Percentiles rank a stretch among this genome's conserved stretches.
Conservation (phyloP, 306 rosid species). For the Abrus pulchellus region DNA sequence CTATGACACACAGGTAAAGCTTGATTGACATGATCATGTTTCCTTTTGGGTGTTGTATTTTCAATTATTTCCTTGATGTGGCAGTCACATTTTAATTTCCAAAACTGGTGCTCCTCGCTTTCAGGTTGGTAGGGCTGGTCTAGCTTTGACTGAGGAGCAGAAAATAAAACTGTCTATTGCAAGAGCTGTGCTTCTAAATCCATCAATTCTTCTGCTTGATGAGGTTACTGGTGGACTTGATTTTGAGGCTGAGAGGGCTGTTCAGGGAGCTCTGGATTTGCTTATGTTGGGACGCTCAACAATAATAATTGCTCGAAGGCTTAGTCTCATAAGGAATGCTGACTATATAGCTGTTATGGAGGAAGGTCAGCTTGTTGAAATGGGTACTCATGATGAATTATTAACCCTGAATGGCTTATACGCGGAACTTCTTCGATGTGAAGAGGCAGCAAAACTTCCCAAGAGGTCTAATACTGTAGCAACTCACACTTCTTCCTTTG, state of each 20-base stretch:
- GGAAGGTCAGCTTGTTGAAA: slow-evolving; percentile 97
- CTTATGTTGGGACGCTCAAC: slow-evolving; percentile 99
- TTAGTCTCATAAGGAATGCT: slow-evolving; percentile 96
- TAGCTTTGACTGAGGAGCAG: slow-evolving; percentile 94
- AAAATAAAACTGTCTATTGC: slow-evolving; percentile 97
- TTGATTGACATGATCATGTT: slow-evolving; percentile 40
- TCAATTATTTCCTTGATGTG: slow-evolving; percentile 20
- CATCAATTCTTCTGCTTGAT: slow-evolving; percentile 93
- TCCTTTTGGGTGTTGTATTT: neutral
- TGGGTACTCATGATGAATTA: slow-evolving; percentile 97
- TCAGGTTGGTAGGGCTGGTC: slow-evolving; percentile 96
- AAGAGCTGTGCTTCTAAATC: slow-evolving; percentile 94
- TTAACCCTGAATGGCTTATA: slow-evolving; percentile 81
- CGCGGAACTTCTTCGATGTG: slow-evolving; percentile 93
- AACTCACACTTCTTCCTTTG: slow-evolving; percentile 34
- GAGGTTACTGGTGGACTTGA: slow-evolving; percentile 99
- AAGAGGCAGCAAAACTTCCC: slow-evolving; percentile 99
- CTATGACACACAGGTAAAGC: slow-evolving; percentile 88
- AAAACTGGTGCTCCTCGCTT: slow-evolving; percentile 43
- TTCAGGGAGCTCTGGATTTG: slow-evolving; percentile 91
- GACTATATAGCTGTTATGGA: slow-evolving; percentile 99
- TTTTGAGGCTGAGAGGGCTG: slow-evolving; percentile 97
- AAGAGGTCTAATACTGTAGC: slow-evolving; percentile 70
- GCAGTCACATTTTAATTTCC: slow-evolving; percentile 22
- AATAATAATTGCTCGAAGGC: slow-evolving; percentile 96